Evolutionary conservation across 495 filamentous ascomycete species (phyloP).

Genomic region (Penicillium flavigenum): DNA sequence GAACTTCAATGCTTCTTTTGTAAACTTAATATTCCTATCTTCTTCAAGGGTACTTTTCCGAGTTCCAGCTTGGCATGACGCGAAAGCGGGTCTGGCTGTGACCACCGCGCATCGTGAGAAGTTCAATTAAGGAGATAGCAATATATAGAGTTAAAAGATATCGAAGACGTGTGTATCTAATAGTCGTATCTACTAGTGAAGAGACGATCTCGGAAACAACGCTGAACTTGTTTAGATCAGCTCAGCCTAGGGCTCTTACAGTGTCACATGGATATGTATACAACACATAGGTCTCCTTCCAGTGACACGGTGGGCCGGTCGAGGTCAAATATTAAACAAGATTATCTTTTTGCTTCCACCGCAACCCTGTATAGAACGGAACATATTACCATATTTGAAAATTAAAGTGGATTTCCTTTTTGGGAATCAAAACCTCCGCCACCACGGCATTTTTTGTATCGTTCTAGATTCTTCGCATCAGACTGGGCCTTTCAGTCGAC

Average conservation of each 20-base stretch:
- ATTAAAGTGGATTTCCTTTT: background rate
- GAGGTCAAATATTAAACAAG: no score
- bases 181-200: no score
- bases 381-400: background rate
- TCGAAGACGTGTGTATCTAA: no score
- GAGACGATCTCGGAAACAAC: no score
- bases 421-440: background rate
- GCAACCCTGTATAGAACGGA: background rate
- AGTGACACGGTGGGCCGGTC: no score
- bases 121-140: background rate
- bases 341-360: no score
- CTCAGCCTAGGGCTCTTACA: no score
- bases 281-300: no score
- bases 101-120: background rate
- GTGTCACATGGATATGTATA: no score
- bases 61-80: slow-evolving; percentile 2
- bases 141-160: background rate
- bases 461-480: background rate
- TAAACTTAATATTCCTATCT: background rate
- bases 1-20: background rate
- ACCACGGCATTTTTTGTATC: background rate
- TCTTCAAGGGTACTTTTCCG: background rate
- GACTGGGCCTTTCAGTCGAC: background rate
- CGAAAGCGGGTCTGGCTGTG: background rate
- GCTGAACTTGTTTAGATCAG: no score